Conservation (phyloP, 2,329 filamentous ascomycete species). For the Pseudogymnoascus sp. region DNA sequence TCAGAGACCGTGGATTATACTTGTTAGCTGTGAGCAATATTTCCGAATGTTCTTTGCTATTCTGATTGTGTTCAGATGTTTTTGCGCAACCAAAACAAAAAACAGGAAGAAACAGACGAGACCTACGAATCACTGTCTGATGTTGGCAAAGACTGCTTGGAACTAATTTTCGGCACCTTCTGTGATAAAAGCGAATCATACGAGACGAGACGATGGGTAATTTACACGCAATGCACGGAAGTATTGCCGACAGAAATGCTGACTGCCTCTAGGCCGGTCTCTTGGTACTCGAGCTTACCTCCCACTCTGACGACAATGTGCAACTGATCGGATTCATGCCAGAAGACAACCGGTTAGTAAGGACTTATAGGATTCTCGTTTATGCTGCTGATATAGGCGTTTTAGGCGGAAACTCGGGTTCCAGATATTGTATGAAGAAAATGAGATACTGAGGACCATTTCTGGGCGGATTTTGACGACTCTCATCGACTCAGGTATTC, state of each 20-base stretch:
- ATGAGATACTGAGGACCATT: constrained; percentile 2
- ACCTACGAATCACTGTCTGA: neutral
- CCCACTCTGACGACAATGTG: neutral
- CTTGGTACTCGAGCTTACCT: neutral
- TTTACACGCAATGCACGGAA: neutral
- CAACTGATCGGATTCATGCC: neutral
- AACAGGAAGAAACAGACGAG: neutral
- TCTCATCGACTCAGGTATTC: neutral
- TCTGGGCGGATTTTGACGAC: neutral
- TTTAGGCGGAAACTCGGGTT: constrained; percentile 5
- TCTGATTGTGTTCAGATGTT: neutral
- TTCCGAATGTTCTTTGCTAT: neutral
- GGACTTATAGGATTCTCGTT: neutral
- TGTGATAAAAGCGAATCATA: constrained; percentile 1
- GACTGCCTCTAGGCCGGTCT: neutral
- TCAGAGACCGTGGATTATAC: constrained; percentile 3
- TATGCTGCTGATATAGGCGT: neutral
- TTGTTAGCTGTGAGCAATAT: neutral
- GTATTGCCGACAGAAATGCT: neutral
- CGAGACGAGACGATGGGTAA: constrained; percentile 1
- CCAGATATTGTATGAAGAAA: neutral
- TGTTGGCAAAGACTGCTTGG: neutral
- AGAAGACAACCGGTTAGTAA: neutral
- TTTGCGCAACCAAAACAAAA: neutral
- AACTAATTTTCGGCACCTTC: neutral